Evolutionary conservation across 805 yeast genomes (phyloP), one percentile per base, ranked within the genome.

Genomic region (Peterozyma toletana): DNA sequence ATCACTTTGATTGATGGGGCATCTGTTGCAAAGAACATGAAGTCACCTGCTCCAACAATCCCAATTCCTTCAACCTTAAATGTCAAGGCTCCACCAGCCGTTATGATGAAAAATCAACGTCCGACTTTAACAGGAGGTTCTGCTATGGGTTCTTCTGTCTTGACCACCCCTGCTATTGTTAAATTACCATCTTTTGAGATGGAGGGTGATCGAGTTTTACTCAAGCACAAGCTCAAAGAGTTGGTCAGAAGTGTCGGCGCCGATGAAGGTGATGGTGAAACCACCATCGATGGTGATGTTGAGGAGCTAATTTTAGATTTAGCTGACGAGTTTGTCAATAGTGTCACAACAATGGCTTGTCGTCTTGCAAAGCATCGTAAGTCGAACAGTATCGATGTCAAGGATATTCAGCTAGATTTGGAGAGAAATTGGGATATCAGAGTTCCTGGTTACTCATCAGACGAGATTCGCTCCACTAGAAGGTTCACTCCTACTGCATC

Each of bases 401-500:
- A 80, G 53, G 99, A 93, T 60, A 77, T 95, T 41, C 98, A 93
- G 61, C 64, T 93, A 45, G 96, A 93, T 60, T 69, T 93, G 53
- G 96, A 89, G 55, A 77, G 86, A 54, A 89, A 90, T 62, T 91
- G 96, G 97, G 90, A 91, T 61, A 87, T 93, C 44, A 78, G 95
- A 53, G 77, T 91, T 30, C 98, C 99, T 0, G 99, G 98, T 3
- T 89, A 80, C 62, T 77, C 95, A 10, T 80, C 88, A 50, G 99
- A 91, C 63, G 98, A 90, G 55, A 83, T 91, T 37, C 72, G 96
- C 54, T 74, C 79, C 55, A 77, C 83, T 15, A 71, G 89, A 55
- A 84, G 80, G 59, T 81, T 85, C 76, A 77, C 73, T 43, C 86
- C 91, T 9, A 77, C 79, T 40, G 54, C 70, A 15, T 64, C 74